Base-by-base conservation (phyloP, 305 asterid species). In the Fraxinus angustifolia region DNA sequence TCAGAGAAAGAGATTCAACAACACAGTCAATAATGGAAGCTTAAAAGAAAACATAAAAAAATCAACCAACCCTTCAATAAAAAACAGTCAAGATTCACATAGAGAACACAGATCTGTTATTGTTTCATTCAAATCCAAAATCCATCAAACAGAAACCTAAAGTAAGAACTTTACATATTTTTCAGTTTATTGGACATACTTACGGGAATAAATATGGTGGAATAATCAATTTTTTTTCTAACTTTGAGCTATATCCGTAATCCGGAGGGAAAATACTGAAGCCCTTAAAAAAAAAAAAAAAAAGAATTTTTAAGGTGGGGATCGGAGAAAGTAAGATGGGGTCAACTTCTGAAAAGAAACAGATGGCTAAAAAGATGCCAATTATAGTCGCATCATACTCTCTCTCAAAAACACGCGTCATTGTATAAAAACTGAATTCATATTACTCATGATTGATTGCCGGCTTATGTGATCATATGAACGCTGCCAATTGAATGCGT, bases 361-460 rank as follows among this genome's bases (percentile, higher is more conserved):
- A 1, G 14, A 21, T 19, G 23, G 26, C 16, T 14, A 30, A 38
- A 65, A 67, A 65, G 90, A 70, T 82, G 83, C 83, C 87, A 89
- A 89, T 89, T 77, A 85, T 87, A 53, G 56, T 82, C 50, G 72
- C 78, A 87, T 89, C 85, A 89, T 89, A 10, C 16, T 7, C 31
- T 31, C 70, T 62, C n/a, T 19, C 7, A 42, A 40, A 40, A 40
- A 42, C 17, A 45, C 56, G 56, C 56, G 17, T 45, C 56, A 45
- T 11, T 45, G 56, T 45, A 45, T 38, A 38, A 38, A 38, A 38
- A 38, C 6, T 38, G 10, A 38, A 38, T 42, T 42, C 1, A 11
- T 45, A 12, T 35, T 2, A 45, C 53, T 45, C 1, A 42, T 42
- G 53, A 42, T 42, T 42, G n/a, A 10, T 42, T 2, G 50, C 30